Base-by-base conservation (phyloP, 2,329 filamentous ascomycete species). In the Neonectria faginata region DNA sequence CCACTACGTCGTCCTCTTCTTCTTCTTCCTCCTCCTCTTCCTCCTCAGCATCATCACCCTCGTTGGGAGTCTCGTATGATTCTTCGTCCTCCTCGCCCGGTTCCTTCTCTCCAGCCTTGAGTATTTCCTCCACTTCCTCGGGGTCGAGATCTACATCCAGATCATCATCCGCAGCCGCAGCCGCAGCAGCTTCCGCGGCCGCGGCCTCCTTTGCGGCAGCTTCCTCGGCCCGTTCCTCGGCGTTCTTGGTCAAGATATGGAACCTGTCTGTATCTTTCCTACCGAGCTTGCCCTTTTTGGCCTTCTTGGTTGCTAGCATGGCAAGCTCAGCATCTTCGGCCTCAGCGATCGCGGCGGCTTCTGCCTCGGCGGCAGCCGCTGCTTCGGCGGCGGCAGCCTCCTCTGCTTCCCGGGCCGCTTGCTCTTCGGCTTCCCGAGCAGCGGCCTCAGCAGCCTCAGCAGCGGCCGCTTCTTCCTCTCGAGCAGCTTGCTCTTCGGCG, bases 261-360 rank as follows among this genome's bases (percentile, higher is more conserved):
- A 68, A 64, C 18, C 70, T 57, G 29, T 73, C 71, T 7, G 70
- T 70, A 57, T 73, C 71, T 39, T 73, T 73, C 36, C 61, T 71
- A 22, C 71, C 67, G 9, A 73, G 63, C 42, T 57, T 68, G 29
- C 71, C 71, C 50, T 67, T 73, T 56, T 61, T 70, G 9, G 58
- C 65, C 42, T 72, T 73, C 69, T 73, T 73, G 6, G 66, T 64
- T 9, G 42, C 62, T 8, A 73, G 56, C 36, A 57, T 51, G 2
- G 65, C 67, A 20, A 71, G 53, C 52, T 72, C 70, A 33, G 54
- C 62, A 31, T 66, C 65, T 55, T 71, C 60, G 4, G 56, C 67
- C 33, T 66, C 62, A 27, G 60, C 62, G 36, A 62, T 59, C 14
- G 47, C 47, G 9, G 61, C 64, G 11, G 66, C 45, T 20, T 53